A percentile compares a stretch with the other conserved stretches of the same genome.
These are phyloP conservation scores for Geotrichum ghanense DNA, from an alignment of 805 yeast genomes.

Conservation along the genomic window DNA sequence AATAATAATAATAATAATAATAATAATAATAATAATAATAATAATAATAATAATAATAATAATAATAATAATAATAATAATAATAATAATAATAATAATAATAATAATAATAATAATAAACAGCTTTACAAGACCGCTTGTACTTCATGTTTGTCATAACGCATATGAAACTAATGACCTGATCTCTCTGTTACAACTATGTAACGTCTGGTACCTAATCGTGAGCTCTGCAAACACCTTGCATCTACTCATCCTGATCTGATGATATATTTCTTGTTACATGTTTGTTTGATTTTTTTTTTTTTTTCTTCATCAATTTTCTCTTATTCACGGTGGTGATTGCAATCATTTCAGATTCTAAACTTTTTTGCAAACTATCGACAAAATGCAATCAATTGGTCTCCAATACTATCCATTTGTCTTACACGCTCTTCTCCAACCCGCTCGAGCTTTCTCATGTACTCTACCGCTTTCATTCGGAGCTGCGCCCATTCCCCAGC, in stretches of 20 bases:
- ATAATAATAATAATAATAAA: too few relatives aligned
- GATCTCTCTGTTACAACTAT: too few relatives aligned
- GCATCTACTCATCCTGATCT: background rate
- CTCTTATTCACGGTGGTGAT: background rate
- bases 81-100: too few relatives aligned
- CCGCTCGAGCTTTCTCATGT: background rate
- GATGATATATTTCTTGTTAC: background rate
- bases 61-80: too few relatives aligned
- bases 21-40: too few relatives aligned
- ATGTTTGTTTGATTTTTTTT: background rate
- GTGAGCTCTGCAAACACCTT: background rate
- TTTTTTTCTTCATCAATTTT: background rate
- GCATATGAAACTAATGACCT: too few relatives aligned
- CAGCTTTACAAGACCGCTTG: too few relatives aligned
- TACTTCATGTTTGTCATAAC: too few relatives aligned
- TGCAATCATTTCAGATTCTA: background rate
- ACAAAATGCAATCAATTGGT: background rate
- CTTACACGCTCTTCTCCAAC: conserved; percentile 3
- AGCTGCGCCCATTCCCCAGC: background rate
- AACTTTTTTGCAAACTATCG: background rate
- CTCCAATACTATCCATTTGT: background rate
- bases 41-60: too few relatives aligned
- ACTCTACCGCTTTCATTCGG: conserved; percentile 3
- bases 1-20: too few relatives aligned
- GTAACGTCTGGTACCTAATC: background rate